Evolutionary conservation across 2,329 filamentous ascomycete species (phyloP).

Genomic region (Sclerotinia spermophila): DNA sequence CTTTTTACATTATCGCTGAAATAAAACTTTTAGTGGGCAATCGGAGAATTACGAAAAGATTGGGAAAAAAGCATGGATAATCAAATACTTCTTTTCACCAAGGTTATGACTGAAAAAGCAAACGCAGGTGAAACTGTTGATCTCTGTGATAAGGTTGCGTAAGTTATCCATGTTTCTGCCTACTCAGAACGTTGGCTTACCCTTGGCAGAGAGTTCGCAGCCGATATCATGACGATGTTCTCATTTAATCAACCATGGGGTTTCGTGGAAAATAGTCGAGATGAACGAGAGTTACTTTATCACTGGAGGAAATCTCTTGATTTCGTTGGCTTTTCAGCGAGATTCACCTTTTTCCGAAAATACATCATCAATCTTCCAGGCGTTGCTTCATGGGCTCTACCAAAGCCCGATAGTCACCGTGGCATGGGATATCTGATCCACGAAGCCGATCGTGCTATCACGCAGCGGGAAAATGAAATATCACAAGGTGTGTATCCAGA

Average conservation of each 20-base stretch:
- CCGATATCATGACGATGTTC: conserved; percentile 43
- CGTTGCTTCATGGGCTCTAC: background rate
- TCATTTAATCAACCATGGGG: conserved; percentile 41
- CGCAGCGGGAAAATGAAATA: background rate
- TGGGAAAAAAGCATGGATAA: conserved; percentile 1
- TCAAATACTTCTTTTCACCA: background rate
- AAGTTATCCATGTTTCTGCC: background rate
- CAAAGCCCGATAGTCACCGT: background rate
- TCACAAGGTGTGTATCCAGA: background rate
- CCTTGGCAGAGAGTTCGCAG: conserved; percentile 20
- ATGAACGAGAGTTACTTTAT: conserved; percentile 38
- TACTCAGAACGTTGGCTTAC: background rate
- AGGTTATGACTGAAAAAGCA: background rate
- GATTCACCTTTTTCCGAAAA: conserved; percentile 13
- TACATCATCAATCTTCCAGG: background rate
- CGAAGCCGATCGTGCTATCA: background rate
- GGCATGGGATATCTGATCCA: background rate
- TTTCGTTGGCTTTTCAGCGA: background rate
- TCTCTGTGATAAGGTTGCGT: conserved; percentile 10
- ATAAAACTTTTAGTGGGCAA: background rate
- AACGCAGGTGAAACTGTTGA: background rate
- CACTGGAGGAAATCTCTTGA: conserved; percentile 3
- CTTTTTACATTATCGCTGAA: background rate
- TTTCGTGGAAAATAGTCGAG: conserved; percentile 40
- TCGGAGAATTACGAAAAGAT: background rate